Evolutionary conservation across 345 rosid species (phyloP), one percentile per base, ranked within the genome.

Genomic region (Salix caprea): DNA sequence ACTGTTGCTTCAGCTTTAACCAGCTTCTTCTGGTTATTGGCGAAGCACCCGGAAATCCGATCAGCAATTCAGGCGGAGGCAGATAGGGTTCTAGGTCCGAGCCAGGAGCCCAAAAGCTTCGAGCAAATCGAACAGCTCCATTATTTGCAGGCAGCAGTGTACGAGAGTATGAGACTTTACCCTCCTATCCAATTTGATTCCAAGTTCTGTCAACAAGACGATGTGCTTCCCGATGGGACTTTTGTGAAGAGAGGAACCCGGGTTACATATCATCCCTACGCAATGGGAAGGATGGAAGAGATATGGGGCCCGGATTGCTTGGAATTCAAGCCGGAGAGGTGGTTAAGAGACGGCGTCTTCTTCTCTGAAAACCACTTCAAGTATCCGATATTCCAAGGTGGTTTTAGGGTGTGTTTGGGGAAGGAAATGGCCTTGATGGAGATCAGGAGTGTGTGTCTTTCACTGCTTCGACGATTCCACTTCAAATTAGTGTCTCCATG

Each of bases 371-470:
- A 86, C 73, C 90, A 91, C 14, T 83, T 78, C 28, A 91, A 87
- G 78, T 92, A 91, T 67, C 97, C 97, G 12, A 83, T 92, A 72
- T 92, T 90, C 36, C 97, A 92, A 52, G 94, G 88, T 2, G 97
- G 97, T 2, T 72, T 77, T 52, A 86, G 97, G 87, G 90, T 84
- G 28, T 92, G 97, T 39, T 77, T 92, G 67, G 97, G 97, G 14
- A 91, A 92, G 78, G 97, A 92, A 73, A 91, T 92, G 89, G 96
- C 92, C 1, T 74, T 92, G 21, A 37, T 89, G 77, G 92, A 89
- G 88, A 78, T 92, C 62, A 92, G 90, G 72, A 76, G 80, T 18
- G 90, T 90, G 39, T 89, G 89, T 0, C 80, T 88, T 60, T 81
- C 91, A 5, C 76, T 92, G 26, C 67, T 88, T 48, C 84, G 85